phyloP scores from a whole-genome alignment of 805 yeast species.

The Ogataea sp. region DNA sequence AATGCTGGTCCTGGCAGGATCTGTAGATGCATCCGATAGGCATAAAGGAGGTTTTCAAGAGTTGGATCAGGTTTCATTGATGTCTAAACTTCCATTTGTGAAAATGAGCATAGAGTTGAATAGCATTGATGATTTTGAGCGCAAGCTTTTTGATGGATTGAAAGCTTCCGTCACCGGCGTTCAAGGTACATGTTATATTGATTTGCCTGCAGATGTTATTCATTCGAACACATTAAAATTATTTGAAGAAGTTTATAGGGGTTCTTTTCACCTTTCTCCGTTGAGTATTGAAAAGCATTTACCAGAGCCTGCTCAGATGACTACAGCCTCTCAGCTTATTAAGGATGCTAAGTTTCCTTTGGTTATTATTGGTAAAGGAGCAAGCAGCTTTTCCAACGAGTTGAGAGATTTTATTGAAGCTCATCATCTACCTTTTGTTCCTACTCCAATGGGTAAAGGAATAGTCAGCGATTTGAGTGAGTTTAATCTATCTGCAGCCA shows the following conservation, averaged over 20 bases:
- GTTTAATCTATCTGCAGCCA: constrained; percentile 51
- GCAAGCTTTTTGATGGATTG: constrained; percentile 38
- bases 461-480: constrained; percentile 42
- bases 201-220: constrained; percentile 56
- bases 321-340: constrained; percentile 28
- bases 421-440: constrained; percentile 48
- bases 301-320: too few relatives aligned
- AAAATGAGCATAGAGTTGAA: constrained; percentile 35
- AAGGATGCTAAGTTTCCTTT: constrained; percentile 37
- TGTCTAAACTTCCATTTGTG: constrained; percentile 31
- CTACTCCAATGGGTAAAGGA: constrained; percentile 80
- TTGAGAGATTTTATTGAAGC: constrained; percentile 32
- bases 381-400: constrained; percentile 33
- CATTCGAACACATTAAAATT: not conserved
- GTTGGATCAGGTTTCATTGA: constrained; percentile 49
- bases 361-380: constrained; percentile 60
- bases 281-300: constrained; percentile 20
- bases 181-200: constrained; percentile 58
- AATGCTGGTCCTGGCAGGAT: constrained; percentile 56
- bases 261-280: not conserved
- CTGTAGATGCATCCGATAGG: constrained; percentile 38
- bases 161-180: constrained; percentile 36
- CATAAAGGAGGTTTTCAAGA: constrained; percentile 67
- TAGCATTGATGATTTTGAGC: constrained; percentile 27
- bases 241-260: too few relatives aligned